Evolutionary conservation across 1,139 yeast species (phyloP), one percentile per base, ranked within the genome.

Genomic region (Sugiyamaella xylanicola): DNA sequence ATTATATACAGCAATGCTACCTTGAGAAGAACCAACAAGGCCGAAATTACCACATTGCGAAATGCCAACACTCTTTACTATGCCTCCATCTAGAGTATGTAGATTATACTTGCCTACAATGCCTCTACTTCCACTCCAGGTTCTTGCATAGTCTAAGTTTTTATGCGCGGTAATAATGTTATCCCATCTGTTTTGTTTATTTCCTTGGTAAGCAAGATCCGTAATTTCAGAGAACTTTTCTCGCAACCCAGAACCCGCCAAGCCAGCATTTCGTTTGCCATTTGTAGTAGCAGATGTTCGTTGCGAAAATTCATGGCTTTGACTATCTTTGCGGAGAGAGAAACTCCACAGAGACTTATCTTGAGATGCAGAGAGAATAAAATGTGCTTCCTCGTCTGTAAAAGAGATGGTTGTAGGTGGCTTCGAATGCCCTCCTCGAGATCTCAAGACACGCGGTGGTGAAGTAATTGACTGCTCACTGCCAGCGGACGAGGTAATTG

Each of bases 1-100:
- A 68, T 95, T 95, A 72, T 85, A 92, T 13, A 87, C 89, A 27
- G 87, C 92, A 61, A 93, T 86, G n/a, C 89, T 86, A 61, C 99
- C 99, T 42, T 76, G 74, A 1, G 93, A 80, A 3, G 97, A 90
- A n/a, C 98, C 99, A 21, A 95, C 87, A 48, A 93, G 74, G 1
- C 87, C 97, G 73, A 95, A 95, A 70, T 95, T 95, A 40, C 99
- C 99, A 78, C 99, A 95, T 58, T 85, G 88, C 0, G 97, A 87
- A 35, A 93, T 81, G 21, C 87, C 81, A 8, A 90, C 95, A 27
- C 87, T 72, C 67, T 86, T 88, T n/a, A 84, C 96, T n/a, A 82
- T 68, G 0, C 95, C 92, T 3, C 80, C 84, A 71, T 95, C 99
- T 15, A 82, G 80, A 1, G 98, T 88, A 3, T 76, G 71, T 46